These are phyloP conservation scores for Serpula lacrymans DNA, from an alignment of 768 basidiomycete species.

Conservation along the genomic window DNA sequence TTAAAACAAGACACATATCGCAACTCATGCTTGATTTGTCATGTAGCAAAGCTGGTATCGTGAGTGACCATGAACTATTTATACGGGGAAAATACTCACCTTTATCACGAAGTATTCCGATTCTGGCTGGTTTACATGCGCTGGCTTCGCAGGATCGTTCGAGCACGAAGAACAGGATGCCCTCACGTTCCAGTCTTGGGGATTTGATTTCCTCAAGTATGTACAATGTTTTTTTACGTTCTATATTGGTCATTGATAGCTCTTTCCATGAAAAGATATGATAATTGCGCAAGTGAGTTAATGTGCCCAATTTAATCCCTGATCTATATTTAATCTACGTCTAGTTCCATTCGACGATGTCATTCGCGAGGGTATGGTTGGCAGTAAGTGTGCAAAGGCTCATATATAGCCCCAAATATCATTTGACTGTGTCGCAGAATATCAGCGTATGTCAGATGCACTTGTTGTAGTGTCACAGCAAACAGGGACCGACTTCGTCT, in stretches of 20 bases:
- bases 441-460: constrained; percentile 56
- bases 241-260: neutral
- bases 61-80: constrained; percentile 23
- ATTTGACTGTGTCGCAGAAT: constrained; percentile 41
- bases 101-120: constrained; percentile 49
- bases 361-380: constrained; percentile 50
- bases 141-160: constrained; percentile 58
- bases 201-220: constrained; percentile 62
- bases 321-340: neutral
- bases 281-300: constrained; percentile 53
- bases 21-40: constrained; percentile 4
- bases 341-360: constrained; percentile 55
- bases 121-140: constrained; percentile 67
- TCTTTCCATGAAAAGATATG: constrained; percentile 39
- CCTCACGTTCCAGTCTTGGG: constrained; percentile 56
- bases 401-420: constrained; percentile 1
- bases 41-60: constrained; percentile 56
- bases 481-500: constrained; percentile 51
- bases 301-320: neutral
- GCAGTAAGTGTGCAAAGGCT: constrained; percentile 36
- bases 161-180: constrained; percentile 59
- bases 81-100: neutral
- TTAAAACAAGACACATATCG: neutral
- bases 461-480: constrained; percentile 41
- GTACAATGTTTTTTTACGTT: constrained; percentile 13